Conservation (phyloP, 306 rosid species). For the Cucumis cinereus region DNA sequence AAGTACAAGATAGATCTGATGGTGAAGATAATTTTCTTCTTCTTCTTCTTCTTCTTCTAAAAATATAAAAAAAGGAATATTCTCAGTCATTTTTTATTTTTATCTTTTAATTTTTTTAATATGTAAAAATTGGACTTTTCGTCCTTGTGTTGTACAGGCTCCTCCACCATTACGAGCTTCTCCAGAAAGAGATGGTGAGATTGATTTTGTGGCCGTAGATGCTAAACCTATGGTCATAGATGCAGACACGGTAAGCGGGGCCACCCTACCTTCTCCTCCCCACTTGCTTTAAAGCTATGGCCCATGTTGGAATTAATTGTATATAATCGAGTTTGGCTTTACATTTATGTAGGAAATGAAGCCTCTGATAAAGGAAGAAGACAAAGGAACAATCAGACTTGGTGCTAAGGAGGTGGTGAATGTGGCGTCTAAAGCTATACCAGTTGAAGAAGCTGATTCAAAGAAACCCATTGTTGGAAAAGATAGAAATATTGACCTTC, state of each 20-base stretch:
- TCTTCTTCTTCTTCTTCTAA: background rate
- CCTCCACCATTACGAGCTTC: slow-evolving; percentile 71
- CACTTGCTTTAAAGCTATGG: slow-evolving; percentile 1
- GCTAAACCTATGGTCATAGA: slow-evolving; percentile 35
- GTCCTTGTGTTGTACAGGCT: slow-evolving; percentile 34
- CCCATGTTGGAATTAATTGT: background rate
- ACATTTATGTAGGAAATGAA: slow-evolving; percentile 44
- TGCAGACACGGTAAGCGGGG: slow-evolving; percentile 60
- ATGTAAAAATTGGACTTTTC: background rate
- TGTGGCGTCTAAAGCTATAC: slow-evolving; percentile 25
- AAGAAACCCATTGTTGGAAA: slow-evolving; percentile 20
- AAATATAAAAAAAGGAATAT: background rate
- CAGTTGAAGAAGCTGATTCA: slow-evolving; percentile 38
- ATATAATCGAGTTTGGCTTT: background rate
- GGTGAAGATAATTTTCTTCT: slow-evolving; percentile 34
- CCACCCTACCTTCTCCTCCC: slow-evolving; percentile 12
- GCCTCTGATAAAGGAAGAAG: slow-evolving; percentile 43
- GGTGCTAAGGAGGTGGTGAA: slow-evolving; percentile 29
- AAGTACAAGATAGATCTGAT: slow-evolving; percentile 87
- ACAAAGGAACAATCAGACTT: slow-evolving; percentile 26
- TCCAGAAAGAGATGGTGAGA: slow-evolving; percentile 62
- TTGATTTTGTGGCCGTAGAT: slow-evolving; percentile 41
- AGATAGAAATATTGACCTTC: slow-evolving; percentile 52
- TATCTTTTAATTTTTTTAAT: background rate
- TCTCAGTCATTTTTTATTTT: background rate